Conservation (phyloP, 345 rosid species). For the Carallia brachiata region DNA sequence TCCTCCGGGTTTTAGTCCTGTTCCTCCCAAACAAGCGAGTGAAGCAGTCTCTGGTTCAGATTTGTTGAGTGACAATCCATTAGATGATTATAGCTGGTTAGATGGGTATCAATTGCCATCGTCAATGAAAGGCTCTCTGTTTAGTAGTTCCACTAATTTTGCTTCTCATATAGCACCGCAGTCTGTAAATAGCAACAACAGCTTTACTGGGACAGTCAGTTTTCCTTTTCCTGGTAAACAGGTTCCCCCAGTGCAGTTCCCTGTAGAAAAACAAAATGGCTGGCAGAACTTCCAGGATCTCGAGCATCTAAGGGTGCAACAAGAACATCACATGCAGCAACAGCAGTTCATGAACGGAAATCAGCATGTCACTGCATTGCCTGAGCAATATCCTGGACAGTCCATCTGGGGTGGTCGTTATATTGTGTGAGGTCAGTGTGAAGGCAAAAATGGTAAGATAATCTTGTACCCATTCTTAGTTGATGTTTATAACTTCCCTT, state of each 20-base stretch:
- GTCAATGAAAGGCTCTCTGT: slow-evolving; percentile 41
- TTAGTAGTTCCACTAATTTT: slow-evolving; percentile 43
- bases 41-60: slow-evolving; percentile 46
- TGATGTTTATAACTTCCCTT: neutral
- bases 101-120: slow-evolving; percentile 82
- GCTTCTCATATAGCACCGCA: slow-evolving; percentile 47
- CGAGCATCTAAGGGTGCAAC: slow-evolving; percentile 44
- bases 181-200: slow-evolving; percentile 44
- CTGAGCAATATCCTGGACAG: slow-evolving; percentile 83
- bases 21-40: slow-evolving; percentile 52
- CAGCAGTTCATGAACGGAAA: slow-evolving; percentile 52
- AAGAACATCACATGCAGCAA: slow-evolving; percentile 52
- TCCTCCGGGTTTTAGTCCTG: slow-evolving; percentile 86
- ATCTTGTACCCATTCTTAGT: neutral
- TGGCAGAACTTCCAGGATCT: slow-evolving; percentile 48
- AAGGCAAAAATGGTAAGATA: slow-evolving; percentile 49
- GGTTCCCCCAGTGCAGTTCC: slow-evolving; percentile 50
- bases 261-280: slow-evolving; percentile 49
- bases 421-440: slow-evolving; percentile 74
- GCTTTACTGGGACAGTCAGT: slow-evolving; percentile 48
- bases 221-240: slow-evolving; percentile 93
- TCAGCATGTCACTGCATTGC: slow-evolving; percentile 54
- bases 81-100: slow-evolving; percentile 96
- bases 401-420: slow-evolving; percentile 68
- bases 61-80: slow-evolving; percentile 29